phyloP scores from a whole-genome alignment of 257 asterid genomes.

The Forsythia suspensa region DNA sequence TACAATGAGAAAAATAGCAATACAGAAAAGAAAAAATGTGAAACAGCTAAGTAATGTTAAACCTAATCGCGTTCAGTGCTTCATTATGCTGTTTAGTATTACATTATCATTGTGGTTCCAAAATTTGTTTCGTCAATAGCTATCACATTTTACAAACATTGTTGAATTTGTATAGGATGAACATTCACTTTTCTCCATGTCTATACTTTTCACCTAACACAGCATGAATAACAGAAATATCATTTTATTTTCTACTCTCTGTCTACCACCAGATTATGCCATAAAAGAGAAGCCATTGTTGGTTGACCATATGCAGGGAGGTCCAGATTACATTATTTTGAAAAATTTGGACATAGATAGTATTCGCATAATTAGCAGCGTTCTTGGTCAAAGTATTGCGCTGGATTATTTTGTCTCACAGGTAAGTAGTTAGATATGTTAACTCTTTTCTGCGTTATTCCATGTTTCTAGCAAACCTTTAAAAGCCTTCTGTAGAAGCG shows the following conservation, averaged over 20 bases:
- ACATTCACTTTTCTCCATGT: background rate
- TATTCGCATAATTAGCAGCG: slow-evolving; percentile 82
- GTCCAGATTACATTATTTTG: slow-evolving; percentile 77
- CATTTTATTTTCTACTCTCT: background rate
- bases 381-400: slow-evolving; percentile 98
- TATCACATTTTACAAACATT: slow-evolving; percentile 6
- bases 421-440: slow-evolving; percentile 41
- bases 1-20: background rate
- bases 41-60: background rate
- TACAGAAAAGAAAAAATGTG: background rate
- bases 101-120: background rate
- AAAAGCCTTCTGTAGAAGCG: background rate
- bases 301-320: slow-evolving; percentile 92
- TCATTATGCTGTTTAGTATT: background rate
- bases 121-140: background rate
- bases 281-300: slow-evolving; percentile 86
- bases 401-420: slow-evolving; percentile 96
- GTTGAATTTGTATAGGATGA: background rate
- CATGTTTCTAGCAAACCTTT: background rate
- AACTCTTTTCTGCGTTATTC: background rate
- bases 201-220: background rate
- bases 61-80: background rate
- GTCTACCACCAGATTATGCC: slow-evolving; percentile 68
- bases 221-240: background rate
- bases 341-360: slow-evolving; percentile 85